Evolutionary conservation across 1,139 yeast genomes (phyloP).

Genomic region (Meyerozyma elateridarum): DNA sequence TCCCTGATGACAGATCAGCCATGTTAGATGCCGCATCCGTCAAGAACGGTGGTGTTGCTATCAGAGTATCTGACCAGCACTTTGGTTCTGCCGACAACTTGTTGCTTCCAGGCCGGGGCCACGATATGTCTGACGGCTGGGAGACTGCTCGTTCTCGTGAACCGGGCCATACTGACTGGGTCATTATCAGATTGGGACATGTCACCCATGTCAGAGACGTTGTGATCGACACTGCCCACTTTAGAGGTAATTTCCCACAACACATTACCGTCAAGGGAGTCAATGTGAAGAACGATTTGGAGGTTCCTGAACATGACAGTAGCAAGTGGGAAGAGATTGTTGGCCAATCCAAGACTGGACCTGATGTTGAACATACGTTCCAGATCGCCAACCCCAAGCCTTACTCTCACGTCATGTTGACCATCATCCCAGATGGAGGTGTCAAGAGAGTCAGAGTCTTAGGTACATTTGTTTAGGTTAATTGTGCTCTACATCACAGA

Average conservation of each 20-base stretch:
- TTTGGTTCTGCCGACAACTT: slow-evolving; percentile 88
- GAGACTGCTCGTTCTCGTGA: slow-evolving; percentile 88
- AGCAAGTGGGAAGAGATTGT: slow-evolving; percentile 60
- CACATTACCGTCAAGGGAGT: slow-evolving; percentile 59
- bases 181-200: slow-evolving; percentile 70
- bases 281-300: slow-evolving; percentile 29
- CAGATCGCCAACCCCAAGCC: slow-evolving; percentile 22
- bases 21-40: slow-evolving; percentile 77
- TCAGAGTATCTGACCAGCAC: slow-evolving; percentile 82
- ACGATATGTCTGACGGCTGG: slow-evolving; percentile 98
- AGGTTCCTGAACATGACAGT: slow-evolving; percentile 35
- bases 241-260: slow-evolving; percentile 91
- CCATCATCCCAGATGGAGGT: slow-evolving; percentile 94
- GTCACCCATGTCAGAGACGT: slow-evolving; percentile 51
- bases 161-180: slow-evolving; percentile 90
- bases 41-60: slow-evolving; percentile 83
- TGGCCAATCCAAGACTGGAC: slow-evolving; percentile 65
- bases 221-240: slow-evolving; percentile 86
- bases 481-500: too few species aligned
- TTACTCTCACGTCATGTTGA: slow-evolving; percentile 66
- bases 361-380: slow-evolving; percentile 73
- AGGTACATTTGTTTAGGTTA: slow-evolving; percentile 49
- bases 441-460: slow-evolving; percentile 82
- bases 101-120: slow-evolving; percentile 88
- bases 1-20: slow-evolving; percentile 41